Evolutionary conservation across 805 yeast species (phyloP), one percentile per base, ranked within the genome.

Genomic region (Myxozyma sirexii): DNA sequence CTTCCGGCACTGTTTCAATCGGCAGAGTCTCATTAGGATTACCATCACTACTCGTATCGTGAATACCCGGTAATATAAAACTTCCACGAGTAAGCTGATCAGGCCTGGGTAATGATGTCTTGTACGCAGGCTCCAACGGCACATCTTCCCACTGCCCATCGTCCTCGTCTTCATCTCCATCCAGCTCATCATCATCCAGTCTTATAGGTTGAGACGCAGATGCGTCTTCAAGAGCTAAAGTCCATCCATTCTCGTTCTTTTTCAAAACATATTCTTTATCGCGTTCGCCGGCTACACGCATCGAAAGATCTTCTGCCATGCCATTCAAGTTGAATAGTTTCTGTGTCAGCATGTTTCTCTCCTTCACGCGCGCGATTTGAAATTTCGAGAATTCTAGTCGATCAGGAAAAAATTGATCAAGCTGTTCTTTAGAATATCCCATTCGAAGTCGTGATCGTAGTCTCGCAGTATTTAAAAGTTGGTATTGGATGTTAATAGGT

Each of bases 341-440:
- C 73, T 94, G 98, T 0, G 99, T 93, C 66, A 87, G 85, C 70
- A 83, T 91, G 72, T 94, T 94, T 62, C 99, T 80, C 71, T 90
- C 90, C 66, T 90, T 88, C 0, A 94, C 98, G 82, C 93, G 88
- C 67, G 88, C 85, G 62, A 94, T 89, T 72, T 94, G 99, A 72
- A 94, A 94, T 67, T 82, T 86, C 17, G 97, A 91, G 69, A 94
- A 94, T 61, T 91, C 97, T 83, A 89, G 80, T 54, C 92, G 84
- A 68, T 88, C 80, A 0, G 97, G 96, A 68, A 93, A 94, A 56
- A 90, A 75, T 3, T 82, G 76, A 65, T 89, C 88, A 37, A 94
- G 77, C 69, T 94, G 97, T n/a, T 88, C 91, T 58, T 91, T 89
- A 0, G 93, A 79, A 70, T 88, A 92, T 0, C 99, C 99, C 96